phyloP scores from a whole-genome alignment of 148 eudicot species.

The Rhododendron mucronatum region DNA sequence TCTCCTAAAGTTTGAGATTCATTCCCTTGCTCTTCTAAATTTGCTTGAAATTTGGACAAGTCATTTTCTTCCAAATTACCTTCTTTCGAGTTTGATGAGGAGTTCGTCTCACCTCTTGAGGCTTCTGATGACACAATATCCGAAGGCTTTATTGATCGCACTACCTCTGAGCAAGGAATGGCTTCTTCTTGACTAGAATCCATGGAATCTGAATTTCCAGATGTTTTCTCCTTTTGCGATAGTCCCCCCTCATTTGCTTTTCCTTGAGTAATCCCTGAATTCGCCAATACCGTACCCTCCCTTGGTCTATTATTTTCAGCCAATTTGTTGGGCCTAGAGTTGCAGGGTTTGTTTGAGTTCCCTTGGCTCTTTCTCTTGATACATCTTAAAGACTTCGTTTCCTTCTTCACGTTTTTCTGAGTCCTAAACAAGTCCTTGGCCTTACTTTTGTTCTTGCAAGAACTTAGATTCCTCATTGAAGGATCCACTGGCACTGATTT shows the following conservation, averaged over 20 bases:
- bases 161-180: background rate
- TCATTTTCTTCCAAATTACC: slow-evolving; percentile 9
- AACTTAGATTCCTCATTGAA: slow-evolving; percentile 17
- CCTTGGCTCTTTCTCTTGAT: slow-evolving; percentile 20
- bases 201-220: background rate
- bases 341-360: slow-evolving; percentile 7
- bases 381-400: slow-evolving; percentile 18
- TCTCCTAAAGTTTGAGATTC: slow-evolving; percentile 19
- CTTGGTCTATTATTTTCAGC: slow-evolving; percentile 18
- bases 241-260: background rate
- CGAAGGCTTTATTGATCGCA: slow-evolving; percentile 10
- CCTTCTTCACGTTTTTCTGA: background rate
- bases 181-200: slow-evolving; percentile 20
- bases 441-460: slow-evolving; percentile 23
- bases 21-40: slow-evolving; percentile 3
- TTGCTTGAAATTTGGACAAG: slow-evolving; percentile 2
- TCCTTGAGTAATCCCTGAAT: slow-evolving; percentile 1
- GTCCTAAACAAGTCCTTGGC: slow-evolving; percentile 10
- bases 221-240: background rate
- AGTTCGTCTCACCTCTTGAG: slow-evolving; percentile 11
- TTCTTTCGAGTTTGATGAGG: slow-evolving; percentile 7
- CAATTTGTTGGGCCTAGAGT: slow-evolving; percentile 10
- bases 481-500: slow-evolving; percentile 19
- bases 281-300: slow-evolving; percentile 15
- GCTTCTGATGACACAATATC: slow-evolving; percentile 11